Base-by-base conservation (phyloP, 306 rosid species). In the Fragaria ananassa region DNA sequence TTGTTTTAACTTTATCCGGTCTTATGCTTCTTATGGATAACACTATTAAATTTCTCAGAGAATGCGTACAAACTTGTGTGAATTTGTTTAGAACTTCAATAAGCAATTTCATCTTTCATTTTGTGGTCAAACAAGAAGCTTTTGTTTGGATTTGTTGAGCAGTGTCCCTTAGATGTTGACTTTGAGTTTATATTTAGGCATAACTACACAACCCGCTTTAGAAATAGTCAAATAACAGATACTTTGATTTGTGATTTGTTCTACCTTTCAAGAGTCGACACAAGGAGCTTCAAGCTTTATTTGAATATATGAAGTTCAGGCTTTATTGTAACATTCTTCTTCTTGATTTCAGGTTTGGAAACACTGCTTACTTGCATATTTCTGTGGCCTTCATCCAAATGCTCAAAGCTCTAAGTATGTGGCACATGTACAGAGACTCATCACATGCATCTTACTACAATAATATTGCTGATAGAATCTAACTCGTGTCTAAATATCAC, bases 351-450 rank as follows among this genome's bases (percentile, higher is more conserved):
- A 96, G 99, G 99, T 93, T 96, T 86, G 99, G 99, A 50, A 96
- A 96, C 86, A 92, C 99, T 17, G 98, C 98, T 46, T 96, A 91
- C 85, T 86, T 96, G 87, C 93, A 87, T 84, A 96, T 96, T 63
- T 96, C 99, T 77, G 99, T 96, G 86, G 97, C 99, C 76, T 95
- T 95, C 85, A 95, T 95, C 84, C 99, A 95, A 87, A 95, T 95
- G 99, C 99, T 95, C 77, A 95, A 95, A 81, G 99, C 98, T 78
- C 83, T 89, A 71, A 93, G 98, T 93, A 89, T 47, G 97, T 82
- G 62, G 11, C 56, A 37, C 18, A 73, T 25, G 34, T 39, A 17
- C 56, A 3, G 47, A 29, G 70, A 61, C 31, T 11, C 21, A 18
- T 10, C n/a, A 3, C 19, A 18, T 61, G 1, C n/a, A 27, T 61